Base-by-base conservation (phyloP, 805 yeast species). In the Lipomyces orientalis region DNA sequence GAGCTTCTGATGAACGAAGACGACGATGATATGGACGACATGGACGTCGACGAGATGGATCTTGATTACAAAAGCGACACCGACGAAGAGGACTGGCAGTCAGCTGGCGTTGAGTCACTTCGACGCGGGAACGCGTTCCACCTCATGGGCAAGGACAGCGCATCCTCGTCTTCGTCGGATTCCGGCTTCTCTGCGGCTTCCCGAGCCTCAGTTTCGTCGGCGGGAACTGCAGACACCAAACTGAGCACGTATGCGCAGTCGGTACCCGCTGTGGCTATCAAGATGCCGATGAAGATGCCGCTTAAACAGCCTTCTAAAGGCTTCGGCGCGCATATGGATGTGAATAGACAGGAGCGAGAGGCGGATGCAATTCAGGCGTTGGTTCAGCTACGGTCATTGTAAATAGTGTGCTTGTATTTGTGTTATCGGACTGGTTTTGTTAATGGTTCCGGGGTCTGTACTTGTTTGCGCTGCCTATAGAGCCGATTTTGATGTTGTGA, bases 41-140 rank as follows among this genome's bases (percentile, higher is more conserved):
- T 64, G 39, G 71, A 64, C 49, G 49, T 64, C 5, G 68, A 65
- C 49, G 65, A 61, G 43, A 58, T 58, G 34, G 65, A 64, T n/a
- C 34, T 52, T 22, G 69, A 62, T 34, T 64, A 62, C 43, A 64
- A 62, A 33, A 58, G 88, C 56, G 97, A 91, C 75, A 94, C 99
- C 0, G 99, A 94, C 78, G 98, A 94, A 76, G 99, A 94, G 78
- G 98, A 94, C 78, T 94, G 99, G 99, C 90, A 88, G 69, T 80
- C 92, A 0, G 89, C 93, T 63, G 98, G 98, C 0, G 93, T 97
- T 0, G 88, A 85, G 51, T 81, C 86, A 55, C 80, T 92, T 64
- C 80, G 90, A 58, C 69, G 70, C 10, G 68, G 71, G 19, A 57
- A 54, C 51, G 65, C 59, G 54, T 68, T 65, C 29, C 58, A 64